Conservation (phyloP, 306 rosid species). For the Hippophae tibetana region DNA sequence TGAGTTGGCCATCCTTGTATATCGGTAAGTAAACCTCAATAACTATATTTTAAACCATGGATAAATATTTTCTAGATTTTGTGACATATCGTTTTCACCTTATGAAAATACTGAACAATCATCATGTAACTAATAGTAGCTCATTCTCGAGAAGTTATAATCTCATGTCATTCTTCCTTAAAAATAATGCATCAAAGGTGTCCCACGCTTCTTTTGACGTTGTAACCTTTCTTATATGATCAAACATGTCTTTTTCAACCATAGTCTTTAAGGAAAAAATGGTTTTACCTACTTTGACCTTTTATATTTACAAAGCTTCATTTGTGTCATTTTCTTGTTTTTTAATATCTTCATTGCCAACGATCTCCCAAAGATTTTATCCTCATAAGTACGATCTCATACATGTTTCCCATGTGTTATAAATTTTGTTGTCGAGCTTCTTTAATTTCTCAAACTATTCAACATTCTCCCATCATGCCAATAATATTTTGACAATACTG, state of each 20-base stretch:
- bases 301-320: no score
- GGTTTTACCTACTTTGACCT: neutral
- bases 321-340: no score
- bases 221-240: no score
- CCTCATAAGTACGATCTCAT: no score
- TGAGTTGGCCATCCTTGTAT: conserved; percentile 2
- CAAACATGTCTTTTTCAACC: neutral
- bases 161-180: neutral
- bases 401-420: neutral
- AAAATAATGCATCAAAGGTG: neutral
- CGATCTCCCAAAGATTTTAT: no score
- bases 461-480: neutral
- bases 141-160: neutral
- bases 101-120: no score
- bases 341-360: no score
- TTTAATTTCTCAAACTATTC: neutral
- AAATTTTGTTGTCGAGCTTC: no score
- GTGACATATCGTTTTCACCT: neutral
- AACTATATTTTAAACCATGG: neutral
- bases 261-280: neutral
- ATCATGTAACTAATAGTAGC: neutral
- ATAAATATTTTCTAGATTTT: conserved; percentile 1
- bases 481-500: no score
- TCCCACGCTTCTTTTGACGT: neutral
- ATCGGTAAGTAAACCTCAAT: neutral